Evolutionary conservation across 2,329 filamentous ascomycete genomes (phyloP).

Genomic region (Geoglossum cookeanum): DNA sequence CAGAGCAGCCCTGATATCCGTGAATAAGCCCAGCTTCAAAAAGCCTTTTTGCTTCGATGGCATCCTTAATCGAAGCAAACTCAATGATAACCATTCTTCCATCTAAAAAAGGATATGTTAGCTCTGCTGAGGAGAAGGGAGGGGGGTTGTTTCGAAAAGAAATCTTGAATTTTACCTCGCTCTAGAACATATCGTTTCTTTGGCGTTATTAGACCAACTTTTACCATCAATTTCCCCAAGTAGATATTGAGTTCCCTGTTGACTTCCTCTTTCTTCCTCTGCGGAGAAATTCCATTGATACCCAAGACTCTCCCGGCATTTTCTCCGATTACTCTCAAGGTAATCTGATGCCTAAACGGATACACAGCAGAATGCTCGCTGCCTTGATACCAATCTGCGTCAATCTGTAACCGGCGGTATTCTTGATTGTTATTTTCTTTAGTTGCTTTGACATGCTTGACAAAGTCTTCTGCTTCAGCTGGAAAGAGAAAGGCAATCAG

Average conservation of each 20-base stretch:
- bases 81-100: constrained; percentile 4
- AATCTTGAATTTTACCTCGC: not conserved
- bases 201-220: not conserved
- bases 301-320: not conserved
- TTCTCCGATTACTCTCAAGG: not conserved
- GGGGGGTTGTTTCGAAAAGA: not conserved
- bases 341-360: not conserved
- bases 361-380: not conserved
- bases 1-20: not conserved
- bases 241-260: not conserved
- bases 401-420: constrained; percentile 3
- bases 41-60: not conserved
- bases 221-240: not conserved
- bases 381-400: constrained; percentile 5
- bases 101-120: not conserved
- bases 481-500: constrained; percentile 4
- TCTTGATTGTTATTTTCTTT: not conserved
- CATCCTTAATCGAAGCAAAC: constrained; percentile 4
- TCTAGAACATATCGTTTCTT: constrained; percentile 3
- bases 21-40: not conserved
- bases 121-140: not conserved
- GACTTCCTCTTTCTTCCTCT: constrained; percentile 3
- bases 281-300: not conserved
- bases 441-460: not conserved
- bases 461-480: constrained; percentile 1